Evolutionary conservation across 441 rosid species (phyloP), one percentile per base, ranked within the genome.

Genomic region (Pelargonium fulgidum): DNA sequence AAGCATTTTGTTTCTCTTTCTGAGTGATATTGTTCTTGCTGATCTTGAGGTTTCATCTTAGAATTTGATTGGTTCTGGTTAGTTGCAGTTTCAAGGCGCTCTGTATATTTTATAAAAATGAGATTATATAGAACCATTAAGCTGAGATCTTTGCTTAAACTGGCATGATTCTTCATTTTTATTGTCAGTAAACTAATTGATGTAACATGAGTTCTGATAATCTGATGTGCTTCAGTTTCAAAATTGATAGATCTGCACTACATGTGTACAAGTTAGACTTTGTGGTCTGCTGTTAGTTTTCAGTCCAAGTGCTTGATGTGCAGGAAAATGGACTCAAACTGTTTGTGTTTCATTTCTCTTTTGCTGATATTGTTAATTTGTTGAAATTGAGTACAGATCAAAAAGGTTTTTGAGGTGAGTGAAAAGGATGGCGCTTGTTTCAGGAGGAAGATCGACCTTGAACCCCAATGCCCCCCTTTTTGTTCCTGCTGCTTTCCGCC

Each of bases 401-500:
- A 26, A 26, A 50, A n/a, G 58, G 58, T 3, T 44, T 44, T 44
- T 1, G 12, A 44, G 12, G 52, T 2, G 33, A 26, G 33, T 26
- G 33, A 26, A 50, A 11, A 50, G 58, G 14, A 77, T 77, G 84
- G 80, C 86, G 16, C 26, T 74, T 54, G 78, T 77, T 62, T 76
- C 73, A 9, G 80, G 77, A 66, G 69, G 64, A 13, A 73, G 72
- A 68, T 81, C 82, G 50, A 69, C 72, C 19, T 70, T 83, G 76
- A 81, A 83, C 3, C 62, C 70, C 13, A 67, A 67, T 3, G 70
- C 70, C 42, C 73, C 77, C 56, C 19, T 71, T n/a, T 77, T 77
- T n/a, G 19, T 77, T 24, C 87, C 87, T 67, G 81, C 80, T 58
- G 76, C 83, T 33, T 41, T 70, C 68, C 75, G 81, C 12, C 73